Base-by-base conservation (phyloP, 139 green algal genomes). In the Picochlorum sp. region DNA sequence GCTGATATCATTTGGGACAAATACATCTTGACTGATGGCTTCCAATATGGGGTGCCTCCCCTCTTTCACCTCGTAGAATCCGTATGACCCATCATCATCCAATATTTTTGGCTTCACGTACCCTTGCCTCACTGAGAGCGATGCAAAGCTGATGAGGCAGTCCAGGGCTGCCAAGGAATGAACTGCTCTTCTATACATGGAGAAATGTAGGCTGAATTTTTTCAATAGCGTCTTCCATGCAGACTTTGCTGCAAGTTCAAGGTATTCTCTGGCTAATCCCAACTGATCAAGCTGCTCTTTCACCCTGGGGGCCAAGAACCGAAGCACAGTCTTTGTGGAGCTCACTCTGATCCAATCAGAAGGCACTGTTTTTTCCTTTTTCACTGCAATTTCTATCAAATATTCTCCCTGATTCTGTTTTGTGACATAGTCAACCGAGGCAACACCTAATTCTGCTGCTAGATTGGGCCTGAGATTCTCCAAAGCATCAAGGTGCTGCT, bases 21-120 rank as follows among this genome's bases (percentile, higher is more conserved):
- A 74, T 13, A 56, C 50, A 3, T 16, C 69, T 7, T 77, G 74
- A 59, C 92, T 51, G 14, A 78, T 28, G 20, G 79, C 66, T 49
- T 96, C 90, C 51, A 94, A 65, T 67, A 92, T 80, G 2, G 90
- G 90, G 68, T 96, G 85, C 4, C 84, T 69, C 8, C 71, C 71
- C n/a, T 41, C 8, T 41, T 41, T 41, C 34, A 41, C 34, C 34
- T 41, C 34, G 57, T 44, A 52, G 18, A 4, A 95, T 77, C 15
- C 67, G 15, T 63, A 92, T 56, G 68, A 77, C 60, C 47, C 23
- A 47, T 58, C 58, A 3, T 44, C 51, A 1, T 60, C 46, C 9
- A 80, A 46, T 51, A 89, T 74, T 4, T 52, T 14, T 16, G 77
- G 76, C 6, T 69, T 64, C 30, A 49, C 41, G 56, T 83, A 81